These are phyloP conservation scores for Metarhizium brunneum DNA, from an alignment of 2,329 filamentous ascomycete genomes.

Conservation along the genomic window DNA sequence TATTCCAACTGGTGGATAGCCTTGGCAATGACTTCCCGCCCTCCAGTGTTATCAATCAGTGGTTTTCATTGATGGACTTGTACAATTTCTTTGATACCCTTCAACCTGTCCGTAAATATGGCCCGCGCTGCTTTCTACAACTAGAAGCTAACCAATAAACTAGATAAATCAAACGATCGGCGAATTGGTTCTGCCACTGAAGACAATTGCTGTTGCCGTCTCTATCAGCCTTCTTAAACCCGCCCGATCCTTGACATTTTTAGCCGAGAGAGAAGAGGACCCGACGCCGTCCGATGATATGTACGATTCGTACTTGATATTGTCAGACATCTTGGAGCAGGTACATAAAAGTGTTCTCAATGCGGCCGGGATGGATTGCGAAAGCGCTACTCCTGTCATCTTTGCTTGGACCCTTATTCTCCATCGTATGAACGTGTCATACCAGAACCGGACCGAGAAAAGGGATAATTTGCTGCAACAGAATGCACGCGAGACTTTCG, in stretches of 20 bases:
- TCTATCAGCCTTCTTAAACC: slow-evolving; percentile 67
- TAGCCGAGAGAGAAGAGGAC: slow-evolving; percentile 29
- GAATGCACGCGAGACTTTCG: slow-evolving; percentile 47
- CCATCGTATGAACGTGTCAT: slow-evolving; percentile 56
- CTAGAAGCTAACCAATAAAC: not conserved
- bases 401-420: slow-evolving; percentile 77
- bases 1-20: slow-evolving; percentile 62
- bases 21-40: slow-evolving; percentile 45
- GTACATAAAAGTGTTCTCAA: slow-evolving; percentile 63
- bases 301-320: slow-evolving; percentile 55
- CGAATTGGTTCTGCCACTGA: slow-evolving; percentile 53
- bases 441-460: slow-evolving; percentile 51
- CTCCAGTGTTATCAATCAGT: slow-evolving; percentile 51
- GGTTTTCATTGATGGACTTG: slow-evolving; percentile 65
- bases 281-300: slow-evolving; percentile 23
- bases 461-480: slow-evolving; percentile 49
- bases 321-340: slow-evolving; percentile 58
- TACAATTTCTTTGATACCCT: slow-evolving; percentile 62
- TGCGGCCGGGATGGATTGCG: slow-evolving; percentile 45
- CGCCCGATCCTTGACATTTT: slow-evolving; percentile 38
- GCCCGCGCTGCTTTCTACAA: not conserved
- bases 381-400: slow-evolving; percentile 60
- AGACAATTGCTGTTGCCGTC: slow-evolving; percentile 59
- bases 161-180: slow-evolving; percentile 30
- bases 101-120: slow-evolving; percentile 21